phyloP scores from a whole-genome alignment of 108 stramenopile species.

The Fistulifera pelliculosa region DNA sequence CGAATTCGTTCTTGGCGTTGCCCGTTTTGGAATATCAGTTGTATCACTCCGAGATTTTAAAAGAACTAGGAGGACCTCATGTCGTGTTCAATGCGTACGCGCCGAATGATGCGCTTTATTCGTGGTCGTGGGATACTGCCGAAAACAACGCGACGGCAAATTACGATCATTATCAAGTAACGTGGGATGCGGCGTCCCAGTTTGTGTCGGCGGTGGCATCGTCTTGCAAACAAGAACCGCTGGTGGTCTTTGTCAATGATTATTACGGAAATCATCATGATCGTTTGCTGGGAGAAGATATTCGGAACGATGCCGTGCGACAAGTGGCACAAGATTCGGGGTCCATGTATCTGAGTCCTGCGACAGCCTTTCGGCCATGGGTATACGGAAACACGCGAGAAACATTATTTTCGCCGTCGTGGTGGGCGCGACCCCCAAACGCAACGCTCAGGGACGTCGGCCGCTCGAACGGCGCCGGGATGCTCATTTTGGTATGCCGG shows the following conservation, averaged over 20 bases:
- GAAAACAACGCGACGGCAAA: conserved; percentile 12
- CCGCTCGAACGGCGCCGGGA: neutral
- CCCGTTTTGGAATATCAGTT: conserved; percentile 34
- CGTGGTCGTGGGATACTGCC: conserved; percentile 1
- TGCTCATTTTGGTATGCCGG: conserved; percentile 28
- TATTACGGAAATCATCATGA: conserved; percentile 62
- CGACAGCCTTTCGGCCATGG: conserved; percentile 30
- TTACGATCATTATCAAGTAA: conserved; percentile 18
- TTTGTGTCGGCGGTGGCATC: conserved; percentile 22
- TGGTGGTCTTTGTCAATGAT: conserved; percentile 56
- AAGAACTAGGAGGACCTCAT: conserved; percentile 37
- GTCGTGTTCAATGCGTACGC: conserved; percentile 60
- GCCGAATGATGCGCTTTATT: conserved; percentile 50
- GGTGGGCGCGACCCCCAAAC: conserved; percentile 25
- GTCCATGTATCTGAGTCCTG: conserved; percentile 34
- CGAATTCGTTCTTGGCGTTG: conserved; percentile 29
- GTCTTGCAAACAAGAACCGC: conserved; percentile 25
- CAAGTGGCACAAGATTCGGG: conserved; percentile 38
- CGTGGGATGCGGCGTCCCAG: conserved; percentile 20
- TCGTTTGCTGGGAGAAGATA: conserved; percentile 31
- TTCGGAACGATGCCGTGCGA: conserved; percentile 27
- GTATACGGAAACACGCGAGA: conserved; percentile 43
- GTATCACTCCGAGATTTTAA: conserved; percentile 8
- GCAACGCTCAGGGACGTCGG: too few species aligned
- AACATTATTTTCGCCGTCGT: conserved; percentile 33